These are phyloP conservation scores for Meyerozyma carpophila DNA, from an alignment of 1,139 yeast species.

Conservation along the genomic window DNA sequence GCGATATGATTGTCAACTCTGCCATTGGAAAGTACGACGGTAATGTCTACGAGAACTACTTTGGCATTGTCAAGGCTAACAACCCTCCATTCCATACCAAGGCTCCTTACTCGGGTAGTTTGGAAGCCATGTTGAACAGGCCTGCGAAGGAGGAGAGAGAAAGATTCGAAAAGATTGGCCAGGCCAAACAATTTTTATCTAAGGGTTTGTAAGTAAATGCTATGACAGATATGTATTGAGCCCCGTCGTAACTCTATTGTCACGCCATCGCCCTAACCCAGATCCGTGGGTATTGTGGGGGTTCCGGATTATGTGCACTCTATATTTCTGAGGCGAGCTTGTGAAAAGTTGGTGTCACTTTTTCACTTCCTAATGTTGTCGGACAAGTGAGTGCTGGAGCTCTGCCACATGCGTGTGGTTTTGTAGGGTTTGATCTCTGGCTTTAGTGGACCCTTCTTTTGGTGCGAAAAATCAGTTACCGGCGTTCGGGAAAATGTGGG, in stretches of 20 bases:
- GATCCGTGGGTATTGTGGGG: not conserved
- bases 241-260: not conserved
- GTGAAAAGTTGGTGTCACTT: no score
- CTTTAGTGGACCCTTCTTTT: no score
- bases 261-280: not conserved
- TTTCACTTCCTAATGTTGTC: no score
- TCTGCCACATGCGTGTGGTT: no score
- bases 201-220: conserved; percentile 6
- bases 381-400: no score
- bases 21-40: conserved; percentile 42
- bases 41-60: conserved; percentile 43
- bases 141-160: conserved; percentile 32
- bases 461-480: not conserved
- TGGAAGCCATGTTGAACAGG: conserved; percentile 36
- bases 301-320: not conserved
- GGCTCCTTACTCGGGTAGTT: conserved; percentile 36
- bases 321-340: not conserved
- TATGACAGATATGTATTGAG: not conserved
- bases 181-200: conserved; percentile 28
- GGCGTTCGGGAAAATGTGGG: not conserved
- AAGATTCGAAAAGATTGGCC: conserved; percentile 30
- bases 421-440: no score
- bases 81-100: conserved; percentile 33
- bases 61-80: conserved; percentile 28
- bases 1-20: conserved; percentile 41